These are phyloP conservation scores for Chamaecrista fasciculata DNA, from an alignment of 306 rosid species.

Conservation along the genomic window DNA sequence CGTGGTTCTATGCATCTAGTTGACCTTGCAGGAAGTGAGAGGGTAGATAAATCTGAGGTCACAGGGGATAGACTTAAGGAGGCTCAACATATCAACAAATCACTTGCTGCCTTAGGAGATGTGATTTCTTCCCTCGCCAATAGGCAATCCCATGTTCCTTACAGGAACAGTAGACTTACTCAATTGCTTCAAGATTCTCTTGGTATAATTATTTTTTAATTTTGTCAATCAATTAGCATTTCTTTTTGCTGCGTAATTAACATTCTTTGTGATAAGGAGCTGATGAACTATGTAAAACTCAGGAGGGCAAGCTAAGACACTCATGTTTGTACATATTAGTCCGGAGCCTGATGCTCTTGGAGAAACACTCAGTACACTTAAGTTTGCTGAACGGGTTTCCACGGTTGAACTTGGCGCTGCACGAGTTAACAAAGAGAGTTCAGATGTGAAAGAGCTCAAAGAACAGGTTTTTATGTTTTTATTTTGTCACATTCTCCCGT, in stretches of 20 bases:
- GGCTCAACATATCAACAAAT: slow-evolving; percentile 95
- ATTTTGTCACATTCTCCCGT: neutral
- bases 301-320: slow-evolving; percentile 99
- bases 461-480: slow-evolving; percentile 65
- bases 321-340: slow-evolving; percentile 96
- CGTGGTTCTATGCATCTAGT: slow-evolving; percentile 93
- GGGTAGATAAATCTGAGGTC: slow-evolving; percentile 93
- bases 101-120: slow-evolving; percentile 96
- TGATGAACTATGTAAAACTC: slow-evolving; percentile 13
- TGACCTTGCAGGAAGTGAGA: slow-evolving; percentile 98
- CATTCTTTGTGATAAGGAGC: too few species aligned
- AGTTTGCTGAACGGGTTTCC: slow-evolving; percentile 94
- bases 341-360: slow-evolving; percentile 74
- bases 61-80: slow-evolving; percentile 94
- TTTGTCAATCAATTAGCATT: neutral
- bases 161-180: slow-evolving; percentile 93
- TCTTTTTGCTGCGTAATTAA: slow-evolving; percentile 52
- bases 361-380: slow-evolving; percentile 89
- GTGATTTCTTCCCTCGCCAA: slow-evolving; percentile 88
- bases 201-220: neutral
- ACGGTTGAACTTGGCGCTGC: slow-evolving; percentile 95
- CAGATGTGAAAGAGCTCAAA: slow-evolving; percentile 79
- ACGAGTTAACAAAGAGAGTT: slow-evolving; percentile 66
- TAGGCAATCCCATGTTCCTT: slow-evolving; percentile 89
- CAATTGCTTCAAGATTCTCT: slow-evolving; percentile 96